Conservation (phyloP, 306 rosid genomes). For the Sophora flavescens region DNA sequence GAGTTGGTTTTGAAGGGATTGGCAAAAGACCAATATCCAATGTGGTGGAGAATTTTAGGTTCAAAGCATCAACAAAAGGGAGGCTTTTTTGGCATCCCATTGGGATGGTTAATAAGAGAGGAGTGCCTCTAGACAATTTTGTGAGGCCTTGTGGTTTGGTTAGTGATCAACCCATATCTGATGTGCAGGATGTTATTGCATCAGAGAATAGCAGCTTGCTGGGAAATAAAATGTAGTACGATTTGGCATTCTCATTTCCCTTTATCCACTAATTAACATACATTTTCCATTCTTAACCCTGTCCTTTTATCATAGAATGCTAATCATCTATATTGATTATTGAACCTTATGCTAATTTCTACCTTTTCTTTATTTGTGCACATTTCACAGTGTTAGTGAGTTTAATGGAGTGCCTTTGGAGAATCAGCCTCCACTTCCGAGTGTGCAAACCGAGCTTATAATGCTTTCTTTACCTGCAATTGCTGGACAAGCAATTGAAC, state of each 20-base stretch:
- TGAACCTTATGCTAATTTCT: not conserved
- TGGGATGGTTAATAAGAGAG: not conserved
- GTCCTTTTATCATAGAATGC: constrained; percentile 8
- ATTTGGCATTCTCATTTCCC: not conserved
- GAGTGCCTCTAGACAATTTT: constrained; percentile 10
- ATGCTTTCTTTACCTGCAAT: constrained; percentile 37
- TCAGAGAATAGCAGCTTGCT: too few species aligned
- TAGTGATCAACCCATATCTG: not conserved
- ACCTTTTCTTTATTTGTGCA: too few species aligned
- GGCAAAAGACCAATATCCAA: not conserved
- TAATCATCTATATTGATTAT: not conserved
- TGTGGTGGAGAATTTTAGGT: constrained; percentile 11
- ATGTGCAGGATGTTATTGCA: not conserved
- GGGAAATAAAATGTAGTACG: not conserved
- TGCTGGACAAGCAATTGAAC: constrained; percentile 40
- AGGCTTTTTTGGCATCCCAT: not conserved
- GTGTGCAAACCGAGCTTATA: constrained; percentile 35
- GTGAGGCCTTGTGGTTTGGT: constrained; percentile 26
- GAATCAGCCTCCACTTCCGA: not conserved
- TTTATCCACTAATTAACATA: not conserved
- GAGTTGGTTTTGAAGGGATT: constrained; percentile 24
- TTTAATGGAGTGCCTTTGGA: constrained; percentile 14
- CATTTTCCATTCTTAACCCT: not conserved
- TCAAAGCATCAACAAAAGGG: constrained; percentile 24
- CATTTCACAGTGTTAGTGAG: not conserved